Percentiles rank a stretch among this genome's conserved stretches.
Evolutionary conservation across 2,329 filamentous ascomycete genomes (phyloP).

Genomic region (Mollisia scopiformis): DNA sequence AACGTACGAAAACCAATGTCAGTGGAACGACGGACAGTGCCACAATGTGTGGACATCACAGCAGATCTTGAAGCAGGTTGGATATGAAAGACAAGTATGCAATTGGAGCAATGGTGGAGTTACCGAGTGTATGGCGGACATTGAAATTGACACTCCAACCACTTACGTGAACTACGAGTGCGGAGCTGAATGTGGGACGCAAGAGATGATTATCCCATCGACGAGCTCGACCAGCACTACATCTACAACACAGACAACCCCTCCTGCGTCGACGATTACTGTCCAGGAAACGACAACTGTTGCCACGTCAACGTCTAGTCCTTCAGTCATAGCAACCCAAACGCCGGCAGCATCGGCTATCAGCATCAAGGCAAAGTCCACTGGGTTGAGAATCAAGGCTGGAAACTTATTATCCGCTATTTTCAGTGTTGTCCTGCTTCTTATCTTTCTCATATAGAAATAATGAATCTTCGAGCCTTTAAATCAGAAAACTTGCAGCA

Average conservation of each 20-base stretch:
- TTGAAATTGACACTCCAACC: background rate
- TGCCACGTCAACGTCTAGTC: too few relatives aligned
- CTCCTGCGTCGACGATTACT: background rate
- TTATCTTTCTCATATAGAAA: too few relatives aligned
- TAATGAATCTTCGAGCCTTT: too few relatives aligned
- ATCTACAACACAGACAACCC: background rate
- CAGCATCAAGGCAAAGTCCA: too few relatives aligned
- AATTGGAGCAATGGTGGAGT: background rate
- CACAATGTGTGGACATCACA: slow-evolving; percentile 1
- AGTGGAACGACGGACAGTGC: background rate
- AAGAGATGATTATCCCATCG: background rate
- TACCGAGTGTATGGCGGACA: background rate
- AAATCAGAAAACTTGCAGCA: too few relatives aligned
- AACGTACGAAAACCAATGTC: background rate
- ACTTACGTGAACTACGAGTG: background rate
- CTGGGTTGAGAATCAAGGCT: too few relatives aligned
- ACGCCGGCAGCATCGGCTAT: too few relatives aligned
- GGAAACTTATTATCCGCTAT: too few relatives aligned
- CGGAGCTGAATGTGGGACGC: background rate
- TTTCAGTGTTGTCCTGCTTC: too few relatives aligned
- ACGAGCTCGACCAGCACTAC: background rate
- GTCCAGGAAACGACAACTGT: background rate
- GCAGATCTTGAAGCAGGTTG: slow-evolving; percentile 1
- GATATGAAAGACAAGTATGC: background rate
- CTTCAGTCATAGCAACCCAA: too few relatives aligned